Conservation (phyloP, 2,329 filamentous ascomycete genomes). For the Clarireedia paspali region DNA sequence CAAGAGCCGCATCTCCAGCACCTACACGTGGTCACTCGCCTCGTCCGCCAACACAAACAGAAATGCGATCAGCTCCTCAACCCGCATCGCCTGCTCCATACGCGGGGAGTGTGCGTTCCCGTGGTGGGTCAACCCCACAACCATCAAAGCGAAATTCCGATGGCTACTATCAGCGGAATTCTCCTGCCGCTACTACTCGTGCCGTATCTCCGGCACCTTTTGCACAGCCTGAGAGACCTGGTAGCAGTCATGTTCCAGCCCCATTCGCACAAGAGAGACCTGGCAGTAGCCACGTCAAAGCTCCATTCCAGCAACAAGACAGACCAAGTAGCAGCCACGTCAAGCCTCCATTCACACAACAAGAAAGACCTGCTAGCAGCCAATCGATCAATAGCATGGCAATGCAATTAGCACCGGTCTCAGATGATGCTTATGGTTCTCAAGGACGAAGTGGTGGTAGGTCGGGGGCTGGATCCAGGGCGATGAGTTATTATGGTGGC, state of each 20-base stretch:
- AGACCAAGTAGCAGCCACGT: constrained; percentile 41
- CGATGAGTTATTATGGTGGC: constrained; percentile 47
- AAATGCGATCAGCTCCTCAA: constrained; percentile 37
- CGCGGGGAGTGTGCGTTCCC: constrained; percentile 29
- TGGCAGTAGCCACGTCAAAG: neutral
- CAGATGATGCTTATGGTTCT: constrained; percentile 52
- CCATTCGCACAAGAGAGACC: constrained; percentile 15
- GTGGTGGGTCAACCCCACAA: constrained; percentile 32
- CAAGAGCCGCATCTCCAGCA: constrained; percentile 58
- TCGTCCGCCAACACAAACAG: constrained; percentile 46
- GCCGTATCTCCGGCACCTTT: constrained; percentile 36
- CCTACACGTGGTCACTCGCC: constrained; percentile 58
- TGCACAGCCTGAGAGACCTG: constrained; percentile 38
- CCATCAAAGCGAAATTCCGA: constrained; percentile 37
- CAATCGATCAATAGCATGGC: constrained; percentile 43
- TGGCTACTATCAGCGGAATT: constrained; percentile 44
- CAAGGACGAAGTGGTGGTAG: constrained; percentile 41
- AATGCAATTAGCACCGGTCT: constrained; percentile 52
- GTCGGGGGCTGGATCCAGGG: constrained; percentile 38
- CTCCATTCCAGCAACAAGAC: constrained; percentile 28
- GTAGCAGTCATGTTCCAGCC: constrained; percentile 34
- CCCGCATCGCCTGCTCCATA: constrained; percentile 61
- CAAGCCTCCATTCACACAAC: constrained; percentile 21
- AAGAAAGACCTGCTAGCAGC: constrained; percentile 7
- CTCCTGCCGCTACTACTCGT: constrained; percentile 37